Percentiles rank a stretch among this genome's conserved stretches.
phyloP scores from a whole-genome alignment of 1,284 basidiomycete genomes.

The Ceratobasidium sp. region DNA sequence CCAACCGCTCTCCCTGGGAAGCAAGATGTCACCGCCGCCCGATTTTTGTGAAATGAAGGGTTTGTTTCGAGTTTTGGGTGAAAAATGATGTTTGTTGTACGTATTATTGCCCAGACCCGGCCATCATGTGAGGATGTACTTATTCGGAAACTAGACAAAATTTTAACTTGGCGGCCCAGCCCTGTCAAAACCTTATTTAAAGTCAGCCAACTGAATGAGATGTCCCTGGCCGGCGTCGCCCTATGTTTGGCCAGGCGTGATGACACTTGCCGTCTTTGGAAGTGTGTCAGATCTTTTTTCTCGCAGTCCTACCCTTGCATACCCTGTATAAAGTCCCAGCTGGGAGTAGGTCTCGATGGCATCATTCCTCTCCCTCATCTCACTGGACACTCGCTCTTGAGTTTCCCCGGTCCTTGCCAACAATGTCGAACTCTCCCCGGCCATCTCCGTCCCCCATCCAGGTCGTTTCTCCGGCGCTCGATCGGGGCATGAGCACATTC shows the following conservation, averaged over 20 bases:
- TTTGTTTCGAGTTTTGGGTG: not conserved
- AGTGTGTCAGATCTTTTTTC: slow-evolving; percentile 17
- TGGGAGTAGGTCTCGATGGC: not conserved
- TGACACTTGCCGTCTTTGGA: slow-evolving; percentile 7
- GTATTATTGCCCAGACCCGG: not conserved
- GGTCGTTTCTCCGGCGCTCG: not conserved
- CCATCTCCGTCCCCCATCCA: slow-evolving; percentile 9
- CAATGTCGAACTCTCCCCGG: not conserved
- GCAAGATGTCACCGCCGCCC: not conserved
- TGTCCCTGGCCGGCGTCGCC: slow-evolving; percentile 1
- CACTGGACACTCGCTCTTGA: not conserved
- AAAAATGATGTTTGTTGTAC: not conserved
- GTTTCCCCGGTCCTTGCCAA: not conserved
- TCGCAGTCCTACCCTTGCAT: not conserved
- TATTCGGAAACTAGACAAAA: not conserved
- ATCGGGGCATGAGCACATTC: slow-evolving; percentile 21
- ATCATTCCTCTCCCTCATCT: not conserved
- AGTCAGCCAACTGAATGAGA: not conserved
- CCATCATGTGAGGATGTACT: not conserved
- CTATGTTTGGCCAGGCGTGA: slow-evolving; percentile 24
- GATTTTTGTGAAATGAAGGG: not conserved
- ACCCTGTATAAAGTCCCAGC: slow-evolving; percentile 24
- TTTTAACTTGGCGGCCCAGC: slow-evolving; percentile 3
- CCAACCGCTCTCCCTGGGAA: not conserved
- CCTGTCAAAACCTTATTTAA: not conserved